Conservation (phyloP, 805 yeast species). For the Peterozyma toletana region DNA sequence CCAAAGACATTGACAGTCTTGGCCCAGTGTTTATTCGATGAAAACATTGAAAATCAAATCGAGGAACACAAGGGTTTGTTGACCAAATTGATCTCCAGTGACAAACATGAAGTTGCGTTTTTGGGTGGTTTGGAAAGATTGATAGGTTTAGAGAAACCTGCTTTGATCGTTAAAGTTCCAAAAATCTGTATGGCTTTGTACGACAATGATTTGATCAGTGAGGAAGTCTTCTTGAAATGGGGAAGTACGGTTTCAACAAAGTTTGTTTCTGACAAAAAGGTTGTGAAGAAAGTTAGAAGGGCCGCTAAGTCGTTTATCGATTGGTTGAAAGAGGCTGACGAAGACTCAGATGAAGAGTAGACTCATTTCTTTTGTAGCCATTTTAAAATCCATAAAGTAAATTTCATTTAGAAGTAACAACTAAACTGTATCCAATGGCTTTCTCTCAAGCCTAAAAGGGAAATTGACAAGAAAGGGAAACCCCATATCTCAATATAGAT, state of each 20-base stretch:
- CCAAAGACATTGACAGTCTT: conserved; percentile 82
- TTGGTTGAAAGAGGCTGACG: conserved; percentile 94
- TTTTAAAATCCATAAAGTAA: too few species aligned
- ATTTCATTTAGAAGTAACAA: too few species aligned
- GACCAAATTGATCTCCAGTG: conserved; percentile 61
- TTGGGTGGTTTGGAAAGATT: conserved; percentile 95
- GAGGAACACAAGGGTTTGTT: conserved; percentile 77
- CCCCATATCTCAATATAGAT: too few species aligned
- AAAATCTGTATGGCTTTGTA: conserved; percentile 76
- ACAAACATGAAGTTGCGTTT: conserved; percentile 76
- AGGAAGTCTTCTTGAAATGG: conserved; percentile 76
- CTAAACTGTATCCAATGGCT: too few species aligned
- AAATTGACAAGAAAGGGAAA: too few species aligned
- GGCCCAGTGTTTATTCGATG: conserved; percentile 84
- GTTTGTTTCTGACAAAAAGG: conserved; percentile 78
- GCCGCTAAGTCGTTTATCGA: conserved; percentile 93
- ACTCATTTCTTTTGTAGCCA: too few species aligned
- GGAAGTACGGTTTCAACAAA: conserved; percentile 90
- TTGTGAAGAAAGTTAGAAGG: conserved; percentile 87
- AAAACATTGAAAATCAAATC: conserved; percentile 66
- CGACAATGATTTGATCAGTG: conserved; percentile 77
- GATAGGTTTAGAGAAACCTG: conserved; percentile 73
- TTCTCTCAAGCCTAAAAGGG: too few species aligned
- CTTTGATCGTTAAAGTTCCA: conserved; percentile 64
- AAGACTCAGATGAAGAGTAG: conserved; percentile 47